These are phyloP conservation scores for Sclerospora graminicola DNA, from an alignment of 352 stramenopile genomes.

Conservation along the genomic window DNA sequence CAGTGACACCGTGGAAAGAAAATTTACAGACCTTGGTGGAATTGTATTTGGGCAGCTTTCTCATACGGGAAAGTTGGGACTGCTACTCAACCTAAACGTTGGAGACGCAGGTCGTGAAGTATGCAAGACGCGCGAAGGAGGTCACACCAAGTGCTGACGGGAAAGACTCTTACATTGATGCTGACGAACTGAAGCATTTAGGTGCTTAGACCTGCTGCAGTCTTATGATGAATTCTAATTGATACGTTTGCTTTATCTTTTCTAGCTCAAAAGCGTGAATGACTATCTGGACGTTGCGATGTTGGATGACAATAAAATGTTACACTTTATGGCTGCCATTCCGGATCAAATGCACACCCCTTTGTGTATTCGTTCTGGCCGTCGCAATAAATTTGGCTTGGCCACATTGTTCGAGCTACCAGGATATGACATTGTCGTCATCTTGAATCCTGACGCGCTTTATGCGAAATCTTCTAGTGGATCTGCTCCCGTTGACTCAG, in stretches of 20 bases:
- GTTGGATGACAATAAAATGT: conserved; percentile 54
- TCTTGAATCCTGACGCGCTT: conserved; percentile 33
- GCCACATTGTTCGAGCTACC: conserved; percentile 64
- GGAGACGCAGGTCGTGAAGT: conserved; percentile 62
- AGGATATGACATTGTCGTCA: conserved; percentile 47
- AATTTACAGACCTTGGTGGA: conserved; percentile 28
- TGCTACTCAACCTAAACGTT: conserved; percentile 59
- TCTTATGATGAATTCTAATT: background rate
- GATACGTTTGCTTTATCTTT: background rate
- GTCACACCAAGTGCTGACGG: conserved; percentile 24
- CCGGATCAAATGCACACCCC: conserved; percentile 35
- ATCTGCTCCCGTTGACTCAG: background rate
- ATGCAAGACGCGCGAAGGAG: conserved; percentile 44
- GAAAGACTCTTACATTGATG: conserved; percentile 30
- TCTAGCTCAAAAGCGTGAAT: conserved; percentile 71
- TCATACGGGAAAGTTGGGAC: conserved; percentile 40
- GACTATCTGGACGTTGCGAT: conserved; percentile 59
- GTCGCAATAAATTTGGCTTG: conserved; percentile 4
- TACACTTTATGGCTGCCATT: conserved; percentile 71
- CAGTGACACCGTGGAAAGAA: conserved; percentile 32
- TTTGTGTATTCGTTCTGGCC: conserved; percentile 34
- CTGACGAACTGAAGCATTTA: conserved; percentile 63
- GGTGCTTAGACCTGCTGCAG: background rate
- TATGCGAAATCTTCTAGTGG: conserved; percentile 1
- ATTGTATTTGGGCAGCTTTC: conserved; percentile 27